A percentile compares a stretch with the other conserved stretches of the same genome.
Evolutionary conservation across 2,329 filamentous ascomycete species (phyloP).

Genomic region (Aphanocladium album): DNA sequence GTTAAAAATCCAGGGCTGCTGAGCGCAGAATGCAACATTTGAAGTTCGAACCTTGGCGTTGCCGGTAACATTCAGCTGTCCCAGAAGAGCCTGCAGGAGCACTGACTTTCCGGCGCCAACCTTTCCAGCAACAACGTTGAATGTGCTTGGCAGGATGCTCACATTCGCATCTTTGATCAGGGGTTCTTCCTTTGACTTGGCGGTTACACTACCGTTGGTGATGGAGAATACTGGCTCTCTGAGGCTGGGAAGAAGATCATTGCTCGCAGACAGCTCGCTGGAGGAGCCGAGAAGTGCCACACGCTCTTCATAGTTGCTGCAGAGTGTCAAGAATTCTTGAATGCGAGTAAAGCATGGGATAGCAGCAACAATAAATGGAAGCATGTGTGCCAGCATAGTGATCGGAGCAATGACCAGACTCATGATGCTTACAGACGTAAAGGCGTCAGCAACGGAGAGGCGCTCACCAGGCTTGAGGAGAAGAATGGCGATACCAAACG

Average conservation of each 20-base stretch:
- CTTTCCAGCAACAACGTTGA: conserved; percentile 19
- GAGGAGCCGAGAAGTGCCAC: neutral
- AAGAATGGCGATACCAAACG: conserved; percentile 16
- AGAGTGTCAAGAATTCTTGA: neutral
- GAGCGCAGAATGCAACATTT: conserved; percentile 20
- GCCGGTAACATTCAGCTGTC: conserved; percentile 17
- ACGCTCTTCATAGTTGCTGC: neutral
- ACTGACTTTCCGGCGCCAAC: conserved; percentile 22
- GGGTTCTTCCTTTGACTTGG: conserved; percentile 9
- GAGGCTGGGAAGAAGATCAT: neutral
- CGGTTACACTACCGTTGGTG: neutral
- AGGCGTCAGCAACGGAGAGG: neutral
- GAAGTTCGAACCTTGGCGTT: conserved; percentile 11
- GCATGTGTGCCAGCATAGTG: neutral
- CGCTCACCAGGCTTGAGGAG: neutral
- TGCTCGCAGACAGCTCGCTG: neutral
- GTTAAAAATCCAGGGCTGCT: conserved; percentile 21
- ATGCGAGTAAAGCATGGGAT: neutral
- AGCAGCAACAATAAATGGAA: neutral
- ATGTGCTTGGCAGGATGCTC: conserved; percentile 14
- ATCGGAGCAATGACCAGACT: neutral
- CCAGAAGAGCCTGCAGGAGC: conserved; percentile 17
- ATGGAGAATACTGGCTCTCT: neutral
- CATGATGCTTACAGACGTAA: conserved; percentile 6
- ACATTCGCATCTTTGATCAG: conserved; percentile 14